These are phyloP conservation scores for Alternaria angustiovoidea DNA, from an alignment of 2,329 filamentous ascomycete genomes.

Conservation along the genomic window DNA sequence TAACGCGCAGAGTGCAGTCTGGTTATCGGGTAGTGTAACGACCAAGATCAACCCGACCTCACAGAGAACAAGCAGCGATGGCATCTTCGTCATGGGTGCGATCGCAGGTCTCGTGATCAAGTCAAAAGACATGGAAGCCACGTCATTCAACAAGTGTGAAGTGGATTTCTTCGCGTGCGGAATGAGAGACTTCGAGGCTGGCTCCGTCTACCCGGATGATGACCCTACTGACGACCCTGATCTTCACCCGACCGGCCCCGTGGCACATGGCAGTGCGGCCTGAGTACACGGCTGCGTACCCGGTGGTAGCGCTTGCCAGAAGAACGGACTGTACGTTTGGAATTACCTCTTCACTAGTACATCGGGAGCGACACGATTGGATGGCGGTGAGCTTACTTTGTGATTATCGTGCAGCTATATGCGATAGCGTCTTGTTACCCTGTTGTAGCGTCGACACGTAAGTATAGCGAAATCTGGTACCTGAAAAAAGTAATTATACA, in stretches of 20 bases:
- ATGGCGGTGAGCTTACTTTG: accelerated
- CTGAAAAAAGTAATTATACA: background rate
- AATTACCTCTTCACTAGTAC: background rate
- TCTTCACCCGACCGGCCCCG: background rate
- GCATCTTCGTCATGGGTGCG: background rate
- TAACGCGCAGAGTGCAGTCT: too few relatives aligned
- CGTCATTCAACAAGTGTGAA: too few relatives aligned
- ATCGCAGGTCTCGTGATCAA: too few relatives aligned
- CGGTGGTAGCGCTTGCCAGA: background rate
- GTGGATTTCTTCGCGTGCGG: too few relatives aligned
- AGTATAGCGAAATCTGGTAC: background rate
- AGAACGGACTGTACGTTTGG: background rate
- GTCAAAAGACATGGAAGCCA: background rate
- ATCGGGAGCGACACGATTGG: background rate
- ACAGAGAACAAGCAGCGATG: too few relatives aligned
- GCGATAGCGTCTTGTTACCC: background rate
- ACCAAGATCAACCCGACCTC: background rate
- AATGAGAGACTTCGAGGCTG: too few relatives aligned
- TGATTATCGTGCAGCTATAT: background rate
- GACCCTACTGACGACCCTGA: background rate
- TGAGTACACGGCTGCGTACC: background rate
- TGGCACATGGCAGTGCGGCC: background rate
- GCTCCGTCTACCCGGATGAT: background rate
- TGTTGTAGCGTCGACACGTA: background rate
- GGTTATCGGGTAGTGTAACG: background rate